These are phyloP conservation scores for Pulveroboletus ravenelii DNA, from an alignment of 768 basidiomycete species.

Conservation along the genomic window DNA sequence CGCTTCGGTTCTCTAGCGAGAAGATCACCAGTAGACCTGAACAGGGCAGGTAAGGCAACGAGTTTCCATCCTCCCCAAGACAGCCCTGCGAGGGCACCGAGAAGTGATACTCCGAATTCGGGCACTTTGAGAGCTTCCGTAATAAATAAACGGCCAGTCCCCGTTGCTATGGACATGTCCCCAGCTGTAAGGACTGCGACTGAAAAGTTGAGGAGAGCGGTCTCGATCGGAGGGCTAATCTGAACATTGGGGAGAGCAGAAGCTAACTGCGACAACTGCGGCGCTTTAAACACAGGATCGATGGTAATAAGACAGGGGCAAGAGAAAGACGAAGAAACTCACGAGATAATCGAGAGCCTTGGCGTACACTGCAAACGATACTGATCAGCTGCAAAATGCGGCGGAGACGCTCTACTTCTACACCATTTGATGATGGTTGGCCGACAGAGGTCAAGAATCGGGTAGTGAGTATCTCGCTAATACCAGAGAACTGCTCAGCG, in stretches of 20 bases:
- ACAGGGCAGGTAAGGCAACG: conserved; percentile 55
- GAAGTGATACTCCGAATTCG: conserved; percentile 49
- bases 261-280: conserved; percentile 36
- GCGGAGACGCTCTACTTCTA: conserved; percentile 38
- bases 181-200: conserved; percentile 37
- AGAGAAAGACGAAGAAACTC: conserved; percentile 20
- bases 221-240: conserved; percentile 24
- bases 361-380: conserved; percentile 57
- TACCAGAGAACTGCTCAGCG: conserved; percentile 54
- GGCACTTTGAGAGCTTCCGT: conserved; percentile 22
- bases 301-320: conserved; percentile 2
- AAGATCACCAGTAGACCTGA: conserved; percentile 46
- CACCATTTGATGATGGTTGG: conserved; percentile 1
- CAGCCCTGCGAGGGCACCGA: conserved; percentile 57
- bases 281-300: conserved; percentile 20
- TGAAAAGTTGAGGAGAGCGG: conserved; percentile 31
- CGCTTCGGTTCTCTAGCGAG: conserved; percentile 40
- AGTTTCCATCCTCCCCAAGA: conserved; percentile 78
- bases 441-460: conserved; percentile 28
- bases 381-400: conserved; percentile 54
- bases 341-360: conserved; percentile 67
- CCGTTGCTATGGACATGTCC: conserved; percentile 36
- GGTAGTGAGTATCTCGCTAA: conserved; percentile 51
- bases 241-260: conserved; percentile 27
- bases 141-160: conserved; percentile 46